A percentile compares a stretch with the other conserved stretches of the same genome.
Conservation (phyloP, 1,284 basidiomycete species). For the Tausonia pullulans region DNA sequence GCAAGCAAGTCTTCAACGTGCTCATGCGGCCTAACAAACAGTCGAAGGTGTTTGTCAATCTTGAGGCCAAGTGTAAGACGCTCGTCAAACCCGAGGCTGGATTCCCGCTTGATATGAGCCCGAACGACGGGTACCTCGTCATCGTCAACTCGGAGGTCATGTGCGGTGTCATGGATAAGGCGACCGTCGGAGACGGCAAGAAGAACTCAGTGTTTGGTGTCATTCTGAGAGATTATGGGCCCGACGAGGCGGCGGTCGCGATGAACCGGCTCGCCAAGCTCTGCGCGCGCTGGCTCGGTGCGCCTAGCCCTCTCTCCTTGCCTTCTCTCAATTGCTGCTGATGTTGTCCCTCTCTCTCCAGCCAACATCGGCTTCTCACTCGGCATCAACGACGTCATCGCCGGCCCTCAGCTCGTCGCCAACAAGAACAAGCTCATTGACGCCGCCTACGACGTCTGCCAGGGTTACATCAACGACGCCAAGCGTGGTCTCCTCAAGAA, state of each 20-base stretch:
- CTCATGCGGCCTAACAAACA: slow-evolving; percentile 89
- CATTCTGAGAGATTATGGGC: slow-evolving; percentile 92
- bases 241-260: slow-evolving; percentile 83
- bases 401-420: slow-evolving; percentile 65
- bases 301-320: slow-evolving; percentile 25
- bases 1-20: slow-evolving; percentile 94
- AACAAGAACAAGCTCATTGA: slow-evolving; percentile 84
- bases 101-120: slow-evolving; percentile 67
- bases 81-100: slow-evolving; percentile 63
- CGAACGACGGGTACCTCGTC: slow-evolving; percentile 97
- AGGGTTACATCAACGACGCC: slow-evolving; percentile 75
- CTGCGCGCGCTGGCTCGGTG: slow-evolving; percentile 85
- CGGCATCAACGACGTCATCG: slow-evolving; percentile 98
- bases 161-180: slow-evolving; percentile 99
- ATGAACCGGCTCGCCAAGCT: slow-evolving; percentile 97
- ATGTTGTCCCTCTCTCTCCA: slow-evolving; percentile 27
- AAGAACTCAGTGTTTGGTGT: slow-evolving; percentile 99
- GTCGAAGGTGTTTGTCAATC: slow-evolving; percentile 78
- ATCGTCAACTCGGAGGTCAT: slow-evolving; percentile 98
- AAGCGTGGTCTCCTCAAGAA: slow-evolving; percentile 91
- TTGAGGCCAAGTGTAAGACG: slow-evolving; percentile 93
- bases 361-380: slow-evolving; percentile 97
- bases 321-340: background rate
- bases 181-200: slow-evolving; percentile 94
- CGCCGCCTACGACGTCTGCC: slow-evolving; percentile 77